Conservation (phyloP, 2,329 filamentous ascomycete genomes). For the Didymella exigua region DNA sequence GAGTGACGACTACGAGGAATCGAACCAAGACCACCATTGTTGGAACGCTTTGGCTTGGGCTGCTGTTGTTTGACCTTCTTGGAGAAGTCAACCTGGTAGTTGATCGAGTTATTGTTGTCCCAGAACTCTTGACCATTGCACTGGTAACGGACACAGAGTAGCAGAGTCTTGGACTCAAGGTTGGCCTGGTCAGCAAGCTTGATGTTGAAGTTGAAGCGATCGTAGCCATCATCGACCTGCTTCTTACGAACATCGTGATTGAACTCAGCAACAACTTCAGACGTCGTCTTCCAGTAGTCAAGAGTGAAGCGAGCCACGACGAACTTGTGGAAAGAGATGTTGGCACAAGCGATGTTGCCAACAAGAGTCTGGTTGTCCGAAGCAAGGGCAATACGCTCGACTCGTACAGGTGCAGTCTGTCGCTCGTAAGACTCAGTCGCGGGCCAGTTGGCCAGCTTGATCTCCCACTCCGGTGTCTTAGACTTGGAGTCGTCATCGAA, state of each 20-base stretch:
- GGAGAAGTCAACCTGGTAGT: constrained; percentile 93
- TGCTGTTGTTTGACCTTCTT: constrained; percentile 71
- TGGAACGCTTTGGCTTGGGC: constrained; percentile 49
- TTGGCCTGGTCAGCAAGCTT: constrained; percentile 90
- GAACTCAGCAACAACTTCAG: constrained; percentile 89
- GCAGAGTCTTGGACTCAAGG: constrained; percentile 88
- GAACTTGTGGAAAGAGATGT: constrained; percentile 85
- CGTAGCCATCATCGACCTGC: constrained; percentile 70
- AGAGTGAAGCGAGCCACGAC: constrained; percentile 94
- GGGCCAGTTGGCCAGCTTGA: constrained; percentile 84
- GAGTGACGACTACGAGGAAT: constrained; percentile 58
- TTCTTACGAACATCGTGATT: constrained; percentile 75
- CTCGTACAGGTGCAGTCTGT: constrained; percentile 69
- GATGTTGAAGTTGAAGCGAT: constrained; percentile 93
- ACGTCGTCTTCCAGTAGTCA: constrained; percentile 98
- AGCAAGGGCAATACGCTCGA: constrained; percentile 88
- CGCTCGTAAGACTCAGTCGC: constrained; percentile 64
- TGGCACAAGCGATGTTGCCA: constrained; percentile 82
- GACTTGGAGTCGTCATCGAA: constrained; percentile 64
- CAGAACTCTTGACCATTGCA: constrained; percentile 86
- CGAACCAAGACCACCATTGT: constrained; percentile 56
- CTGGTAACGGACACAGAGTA: constrained; percentile 87
- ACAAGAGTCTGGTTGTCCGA: constrained; percentile 84
- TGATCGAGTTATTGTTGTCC: constrained; percentile 88
- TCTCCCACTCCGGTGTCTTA: constrained; percentile 77